Evolutionary conservation across 2,329 filamentous ascomycete genomes (phyloP), one percentile per base, ranked within the genome.

Genomic region (Fusarium proliferatum): DNA sequence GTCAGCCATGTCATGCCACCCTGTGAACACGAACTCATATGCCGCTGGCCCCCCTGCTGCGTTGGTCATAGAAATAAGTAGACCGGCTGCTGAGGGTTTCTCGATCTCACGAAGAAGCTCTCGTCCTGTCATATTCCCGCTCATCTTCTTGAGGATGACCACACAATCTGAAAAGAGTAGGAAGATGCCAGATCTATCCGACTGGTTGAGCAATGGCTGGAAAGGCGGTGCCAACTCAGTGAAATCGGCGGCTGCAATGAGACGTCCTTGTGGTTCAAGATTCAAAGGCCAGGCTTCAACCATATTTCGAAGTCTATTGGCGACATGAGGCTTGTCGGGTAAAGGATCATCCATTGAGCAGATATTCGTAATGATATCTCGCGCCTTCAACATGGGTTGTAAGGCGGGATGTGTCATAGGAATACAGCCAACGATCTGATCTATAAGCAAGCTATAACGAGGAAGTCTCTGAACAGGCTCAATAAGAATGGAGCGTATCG

Each of bases 391-490:
- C 83, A 99, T 92, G 6, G 89, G 88, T 74, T 93, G 92, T 60
- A 97, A 87, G 1, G 95, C 95, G 6, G 95, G 94, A 80, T 98
- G 95, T 13, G 93, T 91, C 57, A 95, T 90, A 9, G 96, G 95
- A 23, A 98, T 88, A 69, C 93, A 95, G 74, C 92, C 91, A 53
- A 96, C 90, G 79, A 99, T 98, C 78, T 97, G 95, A 84, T 99
- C 96, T 77, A 99, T 98, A 79, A 98, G 92, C 41, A 99, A 86
- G 78, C 94, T 98, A 84, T 99, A 99, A 33, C 96, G 92, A 33
- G 96, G 96, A 59, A 99, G 88, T 59, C 96, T 89, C 82, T 99
- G 96, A 1, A 99, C 95, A 5, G 96, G 96, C 82, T 99, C 96
- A 80, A 99, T 99, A 61, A 99, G 88, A 71, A 96, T 89, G 7